These are phyloP conservation scores for Saturnispora dispora DNA, from an alignment of 805 yeast species.

Conservation along the genomic window DNA sequence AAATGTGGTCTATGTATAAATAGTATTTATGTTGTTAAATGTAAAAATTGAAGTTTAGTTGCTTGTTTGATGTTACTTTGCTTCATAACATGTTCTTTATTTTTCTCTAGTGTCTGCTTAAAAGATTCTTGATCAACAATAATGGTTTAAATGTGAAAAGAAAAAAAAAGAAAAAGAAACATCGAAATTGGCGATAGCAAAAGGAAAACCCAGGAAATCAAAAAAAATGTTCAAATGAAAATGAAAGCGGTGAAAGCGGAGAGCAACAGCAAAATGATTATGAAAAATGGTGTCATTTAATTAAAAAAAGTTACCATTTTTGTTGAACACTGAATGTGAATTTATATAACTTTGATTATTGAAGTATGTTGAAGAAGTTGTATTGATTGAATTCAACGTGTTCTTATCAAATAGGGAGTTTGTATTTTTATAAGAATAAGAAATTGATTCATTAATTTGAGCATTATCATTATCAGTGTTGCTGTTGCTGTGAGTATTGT, in stretches of 20 bases:
- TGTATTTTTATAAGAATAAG: slow-evolving; percentile 4
- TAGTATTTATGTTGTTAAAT: background rate
- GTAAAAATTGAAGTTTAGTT: background rate
- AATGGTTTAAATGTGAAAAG: background rate
- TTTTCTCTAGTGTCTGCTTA: background rate
- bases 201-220: background rate
- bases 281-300: background rate
- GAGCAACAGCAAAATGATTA: background rate
- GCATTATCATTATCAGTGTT: background rate
- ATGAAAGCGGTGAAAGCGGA: background rate
- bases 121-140: background rate
- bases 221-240: background rate
- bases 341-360: background rate
- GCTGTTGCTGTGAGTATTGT: background rate
- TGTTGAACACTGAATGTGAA: background rate
- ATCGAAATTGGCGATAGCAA: background rate
- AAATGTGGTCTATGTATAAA: background rate
- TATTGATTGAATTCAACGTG: slow-evolving; percentile 2
- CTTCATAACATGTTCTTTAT: background rate
- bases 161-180: background rate
- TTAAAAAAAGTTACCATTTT: background rate
- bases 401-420: slow-evolving; percentile 14
- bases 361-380: background rate
- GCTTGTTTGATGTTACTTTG: background rate
- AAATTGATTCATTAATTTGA: background rate